Base-by-base conservation (phyloP, 208 protist species). In the Wallacemonas sp. region DNA sequence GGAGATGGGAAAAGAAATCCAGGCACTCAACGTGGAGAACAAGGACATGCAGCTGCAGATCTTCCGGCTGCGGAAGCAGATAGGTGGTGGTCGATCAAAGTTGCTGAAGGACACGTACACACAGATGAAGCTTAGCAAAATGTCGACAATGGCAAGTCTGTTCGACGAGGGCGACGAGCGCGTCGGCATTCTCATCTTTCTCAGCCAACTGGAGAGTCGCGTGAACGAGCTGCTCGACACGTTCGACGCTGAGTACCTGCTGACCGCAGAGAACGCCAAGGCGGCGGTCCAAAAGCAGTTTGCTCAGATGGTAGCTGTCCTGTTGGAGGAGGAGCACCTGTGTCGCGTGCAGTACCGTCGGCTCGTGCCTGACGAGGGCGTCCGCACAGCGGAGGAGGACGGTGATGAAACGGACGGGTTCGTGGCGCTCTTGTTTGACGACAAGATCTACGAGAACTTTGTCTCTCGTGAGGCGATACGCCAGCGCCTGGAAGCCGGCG, bases 241-340 rank as follows among this genome's bases (percentile, higher is more conserved):
- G 1, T 96, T 91, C 63, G 91, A 96, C 66, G 81, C 82, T 27
- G 85, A 96, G 55, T 85, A 73, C 29, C 60, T 88, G 3, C 53
- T 92, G 3, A 79, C 73, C 2, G 41, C 72, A 1, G 77, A 92
- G 33, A 46, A 55, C 24, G 42, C 58, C 19, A 69, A 71, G 13
- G 13, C 46, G 0, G 65, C 79, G 1, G 62, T 83, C 24, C 74
- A 77, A 21, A 29, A 48, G 30, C 78, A 78, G 30, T 87, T 93
- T 79, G 54, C 78, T 1, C 50, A 76, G 26, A 37, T 21, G 0
- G 85, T 91, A 15, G 69, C 80, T 27, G 67, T 92, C 10, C 58
- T 96, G 21, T 59, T 96, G 37, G 91, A 96, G 64, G 91, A 96
- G 68, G 93, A 94, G 76, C 87, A 94, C 68, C 73, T 89, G 44